Evolutionary conservation across 129 eudicot genomes (phyloP).

Genomic region (Daucus carota): DH1_v3.0 NC_030383.2:45402501-45403000

Average conservation of each 20-base stretch:
- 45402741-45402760: conserved; percentile 87
- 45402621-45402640: conserved; percentile 71
- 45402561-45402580: conserved; percentile 48
- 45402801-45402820: conserved; percentile 26
- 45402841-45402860: background rate
- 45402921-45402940: background rate
- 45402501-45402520: too few species aligned
- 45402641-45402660: conserved; percentile 54
- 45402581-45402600: conserved; percentile 87
- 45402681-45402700: conserved; percentile 36
- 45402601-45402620: conserved; percentile 54
- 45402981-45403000: too few species aligned
- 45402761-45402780: conserved; percentile 70
- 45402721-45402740: conserved; percentile 78
- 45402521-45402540: too few species aligned
- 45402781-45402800: conserved; percentile 45
- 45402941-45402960: background rate
- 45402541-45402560: background rate
- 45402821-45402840: background rate
- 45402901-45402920: background rate
- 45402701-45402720: conserved; percentile 65
- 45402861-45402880: background rate
- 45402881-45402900: background rate
- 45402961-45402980: background rate
- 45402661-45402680: conserved; percentile 47